Conservation (phyloP, 2,329 filamentous ascomycete species). For the Biscogniauxia sp. region DNA sequence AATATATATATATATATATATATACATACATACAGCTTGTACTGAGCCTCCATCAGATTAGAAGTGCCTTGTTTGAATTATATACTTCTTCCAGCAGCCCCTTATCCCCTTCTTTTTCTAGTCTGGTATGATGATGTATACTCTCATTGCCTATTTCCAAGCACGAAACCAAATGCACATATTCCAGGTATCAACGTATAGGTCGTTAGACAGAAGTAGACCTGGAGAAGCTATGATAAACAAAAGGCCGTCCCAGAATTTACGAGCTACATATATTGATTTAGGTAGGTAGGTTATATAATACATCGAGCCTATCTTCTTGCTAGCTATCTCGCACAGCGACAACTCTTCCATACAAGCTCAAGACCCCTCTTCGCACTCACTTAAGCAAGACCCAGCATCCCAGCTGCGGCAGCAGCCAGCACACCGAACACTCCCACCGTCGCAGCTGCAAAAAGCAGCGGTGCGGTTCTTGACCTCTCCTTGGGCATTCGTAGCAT, state of each 20-base stretch:
- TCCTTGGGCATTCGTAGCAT: constrained; percentile 36
- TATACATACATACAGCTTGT: not conserved
- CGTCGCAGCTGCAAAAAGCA: not conserved
- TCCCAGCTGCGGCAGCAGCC: not conserved
- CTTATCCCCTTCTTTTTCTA: not conserved
- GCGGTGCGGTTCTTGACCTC: not conserved
- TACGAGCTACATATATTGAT: no score
- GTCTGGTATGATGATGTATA: not conserved
- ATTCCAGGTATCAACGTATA: no score
- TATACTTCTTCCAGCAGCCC: not conserved
- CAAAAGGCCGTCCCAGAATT: no score
- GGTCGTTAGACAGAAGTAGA: no score
- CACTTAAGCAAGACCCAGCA: not conserved
- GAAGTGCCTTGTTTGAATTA: no score
- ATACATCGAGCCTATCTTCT: no score
- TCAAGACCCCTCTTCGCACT: not conserved
- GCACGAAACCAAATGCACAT: not conserved
- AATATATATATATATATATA: no score
- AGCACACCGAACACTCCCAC: not conserved
- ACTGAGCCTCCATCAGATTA: not conserved
- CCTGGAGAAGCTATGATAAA: no score
- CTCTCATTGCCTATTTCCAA: not conserved
- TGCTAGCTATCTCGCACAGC: no score
- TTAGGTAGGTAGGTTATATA: no score
- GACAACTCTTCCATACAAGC: no score